Evolutionary conservation across 768 basidiomycete genomes (phyloP), one percentile per base, ranked within the genome.

Genomic region (Bullera alba): DNA sequence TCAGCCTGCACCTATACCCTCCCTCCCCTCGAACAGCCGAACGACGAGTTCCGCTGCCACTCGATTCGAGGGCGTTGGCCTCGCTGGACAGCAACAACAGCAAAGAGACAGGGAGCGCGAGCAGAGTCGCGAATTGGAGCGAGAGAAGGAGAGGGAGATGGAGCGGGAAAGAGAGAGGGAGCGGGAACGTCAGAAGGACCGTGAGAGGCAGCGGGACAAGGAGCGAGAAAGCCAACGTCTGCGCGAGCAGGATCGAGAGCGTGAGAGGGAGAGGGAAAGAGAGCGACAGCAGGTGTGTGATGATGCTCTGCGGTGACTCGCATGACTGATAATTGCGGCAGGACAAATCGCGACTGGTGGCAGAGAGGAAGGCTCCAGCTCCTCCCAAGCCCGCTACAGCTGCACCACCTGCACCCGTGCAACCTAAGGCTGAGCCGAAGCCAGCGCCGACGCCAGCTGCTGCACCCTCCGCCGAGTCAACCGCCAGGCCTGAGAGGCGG

Each of bases 1-100:
- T 27, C 61, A 65, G 43, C 36, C 46, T 22, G 28, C 57, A 19
- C 48, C 55, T 1, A 50, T 58, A 23, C 60, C 62, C 5, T 75
- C 79, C 66, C 69, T 75, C 2, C 75, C 61, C 42, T 49, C 49
- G 48, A 56, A 54, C 54, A 63, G 46, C 42, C 61, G 58, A 16
- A 51, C 51, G 10, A 46, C 48, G 29, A 59, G 47, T 36, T 46
- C 46, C 23, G 51, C 67, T 36, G 41, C 86, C 5, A 79, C 87
- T 0, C 80, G 93, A 1, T 96, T 95, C 75, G 83, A 83, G 46
- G 91, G 87, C 1, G 92, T 90, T 2, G 93, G 93, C 2, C 80
- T 95, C 17, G 93, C 83, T 27, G 92, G 91, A 5, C 70, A 78
- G 10, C 55, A 64, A 29, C 45, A 65, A 15, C 51, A 56, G 32